Evolutionary conservation across 2,329 filamentous ascomycete species (phyloP).

Genomic region (Fusarium marasasianum): DNA sequence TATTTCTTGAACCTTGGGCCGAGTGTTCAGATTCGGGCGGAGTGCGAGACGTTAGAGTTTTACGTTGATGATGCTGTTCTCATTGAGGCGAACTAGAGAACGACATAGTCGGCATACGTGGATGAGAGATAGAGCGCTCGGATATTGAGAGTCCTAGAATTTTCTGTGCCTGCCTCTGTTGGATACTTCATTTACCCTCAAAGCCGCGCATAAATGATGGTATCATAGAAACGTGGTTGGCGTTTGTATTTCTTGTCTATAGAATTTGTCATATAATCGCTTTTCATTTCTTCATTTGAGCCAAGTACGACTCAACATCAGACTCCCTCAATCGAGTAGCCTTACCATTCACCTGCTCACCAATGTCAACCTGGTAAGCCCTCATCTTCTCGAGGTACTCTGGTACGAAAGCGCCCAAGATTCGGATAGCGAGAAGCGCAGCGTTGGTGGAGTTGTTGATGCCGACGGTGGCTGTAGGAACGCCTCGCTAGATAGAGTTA

Average conservation of each 20-base stretch:
- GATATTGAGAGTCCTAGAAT: rapidly evolving
- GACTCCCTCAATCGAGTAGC: conserved; percentile 62
- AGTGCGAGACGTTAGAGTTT: not conserved
- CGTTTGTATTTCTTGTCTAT: not conserved
- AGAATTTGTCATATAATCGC: not conserved
- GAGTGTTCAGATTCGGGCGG: not conserved
- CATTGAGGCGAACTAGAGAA: not conserved
- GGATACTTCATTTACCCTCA: too few species aligned
- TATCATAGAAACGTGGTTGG: rapidly evolving
- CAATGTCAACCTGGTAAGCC: conserved; percentile 42
- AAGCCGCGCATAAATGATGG: rapidly evolving
- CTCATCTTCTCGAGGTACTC: conserved; percentile 71
- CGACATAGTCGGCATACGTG: rapidly evolving
- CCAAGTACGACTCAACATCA: conserved; percentile 11
- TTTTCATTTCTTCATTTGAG: conserved; percentile 24
- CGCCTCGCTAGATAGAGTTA: conserved; percentile 56
- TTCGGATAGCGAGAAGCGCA: conserved; percentile 74
- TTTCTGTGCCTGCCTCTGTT: rapidly evolving
- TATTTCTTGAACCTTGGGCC: not conserved
- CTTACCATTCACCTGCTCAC: conserved; percentile 68
- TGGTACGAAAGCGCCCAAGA: conserved; percentile 68
- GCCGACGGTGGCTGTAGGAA: conserved; percentile 78
- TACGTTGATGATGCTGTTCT: not conserved
- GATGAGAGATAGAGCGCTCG: not conserved
- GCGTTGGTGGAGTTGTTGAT: conserved; percentile 86